These are phyloP conservation scores for Kodamaea plutei DNA, from an alignment of 1,139 yeast genomes.

Conservation along the genomic window DNA sequence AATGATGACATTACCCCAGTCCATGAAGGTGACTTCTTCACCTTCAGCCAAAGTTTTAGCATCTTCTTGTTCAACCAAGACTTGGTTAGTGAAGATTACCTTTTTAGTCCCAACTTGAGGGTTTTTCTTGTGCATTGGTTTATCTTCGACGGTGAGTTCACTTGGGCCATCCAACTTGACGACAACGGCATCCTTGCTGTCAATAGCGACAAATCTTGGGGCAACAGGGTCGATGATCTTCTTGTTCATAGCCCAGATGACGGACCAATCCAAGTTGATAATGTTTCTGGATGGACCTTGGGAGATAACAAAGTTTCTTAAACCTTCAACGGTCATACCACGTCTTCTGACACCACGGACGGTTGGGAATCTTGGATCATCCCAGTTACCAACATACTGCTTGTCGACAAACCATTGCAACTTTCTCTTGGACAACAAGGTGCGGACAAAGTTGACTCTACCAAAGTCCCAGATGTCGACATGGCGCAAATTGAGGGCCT, in stretches of 20 bases:
- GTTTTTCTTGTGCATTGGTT: slow-evolving; percentile 94
- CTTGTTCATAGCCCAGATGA: slow-evolving; percentile 96
- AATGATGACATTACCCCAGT: slow-evolving; percentile 95
- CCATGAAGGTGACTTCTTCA: slow-evolving; percentile 96
- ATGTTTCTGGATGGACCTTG: slow-evolving; percentile 98
- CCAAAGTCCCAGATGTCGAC: slow-evolving; percentile 98
- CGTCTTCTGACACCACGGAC: slow-evolving; percentile 98
- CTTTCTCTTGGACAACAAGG: slow-evolving; percentile 92
- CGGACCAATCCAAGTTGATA: slow-evolving; percentile 92
- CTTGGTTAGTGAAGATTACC: slow-evolving; percentile 60
- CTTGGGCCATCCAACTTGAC: slow-evolving; percentile 70
- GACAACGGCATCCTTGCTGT: slow-evolving; percentile 54
- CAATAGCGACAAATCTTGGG: slow-evolving; percentile 88
- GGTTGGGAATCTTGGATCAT: slow-evolving; percentile 98
- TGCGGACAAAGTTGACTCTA: slow-evolving; percentile 92
- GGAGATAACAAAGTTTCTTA: slow-evolving; percentile 83
- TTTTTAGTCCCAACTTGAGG: slow-evolving; percentile 84
- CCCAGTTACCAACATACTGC: slow-evolving; percentile 84
- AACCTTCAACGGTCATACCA: slow-evolving; percentile 98
- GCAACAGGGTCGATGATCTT: slow-evolving; percentile 95
- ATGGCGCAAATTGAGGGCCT: slow-evolving; percentile 75
- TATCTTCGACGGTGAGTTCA: slow-evolving; percentile 57
- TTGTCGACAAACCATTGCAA: slow-evolving; percentile 98
- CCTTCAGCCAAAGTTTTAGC: slow-evolving; percentile 66
- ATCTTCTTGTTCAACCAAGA: slow-evolving; percentile 85